Evolutionary conservation across 108 stramenopile genomes (phyloP).

Genomic region (Conticribra guillardii): DNA sequence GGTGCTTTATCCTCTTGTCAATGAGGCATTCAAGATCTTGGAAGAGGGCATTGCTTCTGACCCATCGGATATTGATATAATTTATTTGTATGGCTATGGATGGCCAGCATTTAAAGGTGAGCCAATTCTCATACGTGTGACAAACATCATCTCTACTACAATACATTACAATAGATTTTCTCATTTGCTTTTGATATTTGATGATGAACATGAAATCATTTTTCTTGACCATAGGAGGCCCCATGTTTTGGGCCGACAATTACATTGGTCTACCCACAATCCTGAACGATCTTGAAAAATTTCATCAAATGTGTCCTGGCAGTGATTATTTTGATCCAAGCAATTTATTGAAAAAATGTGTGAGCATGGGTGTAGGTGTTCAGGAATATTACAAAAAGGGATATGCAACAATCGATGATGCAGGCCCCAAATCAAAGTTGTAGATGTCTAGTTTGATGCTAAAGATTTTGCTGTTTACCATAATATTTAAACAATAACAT

Average conservation of each 20-base stretch:
- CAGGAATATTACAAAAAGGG: constrained; percentile 66
- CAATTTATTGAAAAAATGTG: constrained; percentile 73
- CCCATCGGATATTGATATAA: constrained; percentile 95
- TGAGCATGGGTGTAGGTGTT: constrained; percentile 61
- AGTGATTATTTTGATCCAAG: constrained; percentile 80
- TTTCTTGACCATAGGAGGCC: constrained; percentile 69
- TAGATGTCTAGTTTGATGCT: constrained; percentile 10
- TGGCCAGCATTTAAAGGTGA: constrained; percentile 90
- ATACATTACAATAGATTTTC: too few species aligned
- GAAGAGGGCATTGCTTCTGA: constrained; percentile 93
- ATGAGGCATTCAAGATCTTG: constrained; percentile 96
- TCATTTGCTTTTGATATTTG: too few species aligned
- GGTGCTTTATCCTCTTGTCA: constrained; percentile 90
- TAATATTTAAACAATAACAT: too few species aligned
- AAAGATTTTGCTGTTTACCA: too few species aligned
- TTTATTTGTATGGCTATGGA: constrained; percentile 95
- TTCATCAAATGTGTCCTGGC: constrained; percentile 63
- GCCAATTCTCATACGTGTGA: too few species aligned
- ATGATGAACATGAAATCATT: too few species aligned
- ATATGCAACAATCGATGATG: neutral
- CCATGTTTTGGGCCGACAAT: constrained; percentile 93
- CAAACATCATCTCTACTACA: too few species aligned
- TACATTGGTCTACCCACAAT: constrained; percentile 71
- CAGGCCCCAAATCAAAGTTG: constrained; percentile 24
- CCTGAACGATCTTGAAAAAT: constrained; percentile 54